These are phyloP conservation scores for Aspergillus ochraceoroseus DNA, from an alignment of 2,329 filamentous ascomycete species.

Conservation along the genomic window DNA sequence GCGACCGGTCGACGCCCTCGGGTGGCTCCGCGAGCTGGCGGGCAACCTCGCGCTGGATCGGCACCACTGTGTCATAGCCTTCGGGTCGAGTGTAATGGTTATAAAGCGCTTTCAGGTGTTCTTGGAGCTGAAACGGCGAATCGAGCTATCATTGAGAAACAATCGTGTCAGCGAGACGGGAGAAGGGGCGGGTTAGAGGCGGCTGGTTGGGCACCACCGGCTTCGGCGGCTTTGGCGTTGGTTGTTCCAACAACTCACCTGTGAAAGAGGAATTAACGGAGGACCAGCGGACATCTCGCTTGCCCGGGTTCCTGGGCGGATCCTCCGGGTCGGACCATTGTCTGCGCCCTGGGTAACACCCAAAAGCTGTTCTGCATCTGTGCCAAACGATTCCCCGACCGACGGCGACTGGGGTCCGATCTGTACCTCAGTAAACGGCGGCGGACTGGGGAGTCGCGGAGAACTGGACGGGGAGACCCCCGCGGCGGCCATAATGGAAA, in stretches of 20 bases:
- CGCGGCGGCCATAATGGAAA: conserved; percentile 42
- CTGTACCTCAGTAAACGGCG: conserved; percentile 91
- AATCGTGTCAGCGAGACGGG: background rate
- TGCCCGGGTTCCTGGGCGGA: conserved; percentile 88
- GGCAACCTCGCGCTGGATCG: conserved; percentile 73
- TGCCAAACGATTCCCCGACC: conserved; percentile 55
- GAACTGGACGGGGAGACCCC: conserved; percentile 62
- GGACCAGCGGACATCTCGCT: conserved; percentile 89
- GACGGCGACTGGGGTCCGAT: conserved; percentile 73
- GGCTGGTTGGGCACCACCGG: conserved; percentile 4
- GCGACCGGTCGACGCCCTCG: conserved; percentile 71
- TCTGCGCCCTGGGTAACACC: conserved; percentile 58
- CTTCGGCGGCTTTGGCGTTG: no score
- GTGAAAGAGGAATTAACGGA: conserved; percentile 75
- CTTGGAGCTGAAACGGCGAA: conserved; percentile 93
- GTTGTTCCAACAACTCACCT: no score
- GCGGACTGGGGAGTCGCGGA: conserved; percentile 88
- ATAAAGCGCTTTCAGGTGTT: conserved; percentile 91
- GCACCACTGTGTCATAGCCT: conserved; percentile 55
- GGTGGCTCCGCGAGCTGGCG: conserved; percentile 73
- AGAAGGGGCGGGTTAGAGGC: background rate
- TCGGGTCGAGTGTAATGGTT: conserved; percentile 67
- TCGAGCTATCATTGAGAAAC: no score
- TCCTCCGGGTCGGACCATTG: conserved; percentile 71
- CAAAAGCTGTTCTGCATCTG: conserved; percentile 52